Percentiles rank a stretch among this genome's conserved stretches.
Conservation (phyloP, 169 alveolate genomes). For the Babesia ovis region DNA sequence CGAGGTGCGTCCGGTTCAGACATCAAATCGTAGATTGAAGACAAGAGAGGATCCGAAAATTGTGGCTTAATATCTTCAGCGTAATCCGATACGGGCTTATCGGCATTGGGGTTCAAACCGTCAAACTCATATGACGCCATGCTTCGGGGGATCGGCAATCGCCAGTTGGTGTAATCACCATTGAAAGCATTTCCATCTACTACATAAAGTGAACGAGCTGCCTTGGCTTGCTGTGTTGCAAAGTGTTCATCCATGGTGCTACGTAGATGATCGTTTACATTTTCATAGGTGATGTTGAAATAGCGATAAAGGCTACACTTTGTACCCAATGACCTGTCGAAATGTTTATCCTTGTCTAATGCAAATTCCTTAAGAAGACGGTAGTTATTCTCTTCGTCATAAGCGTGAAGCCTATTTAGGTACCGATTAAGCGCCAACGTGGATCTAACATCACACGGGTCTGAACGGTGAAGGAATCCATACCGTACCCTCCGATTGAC, state of each 20-base stretch:
- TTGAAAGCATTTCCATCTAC: conserved; percentile 63
- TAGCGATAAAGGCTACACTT: conserved; percentile 53
- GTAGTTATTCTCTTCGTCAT: conserved; percentile 29
- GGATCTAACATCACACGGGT: background rate
- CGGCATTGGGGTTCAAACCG: conserved; percentile 41
- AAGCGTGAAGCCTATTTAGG: background rate
- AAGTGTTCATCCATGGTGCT: conserved; percentile 59
- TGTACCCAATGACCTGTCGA: conserved; percentile 22
- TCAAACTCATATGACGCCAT: conserved; percentile 45
- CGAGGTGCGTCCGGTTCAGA: conserved; percentile 4
- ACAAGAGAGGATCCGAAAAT: conserved; percentile 38
- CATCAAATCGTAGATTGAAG: conserved; percentile 43
- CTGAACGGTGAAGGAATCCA: background rate
- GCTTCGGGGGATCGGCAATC: conserved; percentile 47
- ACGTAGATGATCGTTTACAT: conserved; percentile 49
- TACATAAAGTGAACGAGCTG: conserved; percentile 22
- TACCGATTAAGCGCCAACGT: background rate
- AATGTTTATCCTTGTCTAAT: conserved; percentile 36
- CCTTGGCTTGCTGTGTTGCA: conserved; percentile 20
- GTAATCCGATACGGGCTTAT: conserved; percentile 23
- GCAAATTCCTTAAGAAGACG: conserved; percentile 40
- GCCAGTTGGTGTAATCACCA: conserved; percentile 53
- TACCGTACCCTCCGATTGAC: background rate
- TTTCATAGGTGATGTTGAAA: conserved; percentile 49
- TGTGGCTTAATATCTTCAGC: conserved; percentile 14